Evolutionary conservation across 768 basidiomycete species (phyloP).

Genomic region (Serendipita indica): DNA sequence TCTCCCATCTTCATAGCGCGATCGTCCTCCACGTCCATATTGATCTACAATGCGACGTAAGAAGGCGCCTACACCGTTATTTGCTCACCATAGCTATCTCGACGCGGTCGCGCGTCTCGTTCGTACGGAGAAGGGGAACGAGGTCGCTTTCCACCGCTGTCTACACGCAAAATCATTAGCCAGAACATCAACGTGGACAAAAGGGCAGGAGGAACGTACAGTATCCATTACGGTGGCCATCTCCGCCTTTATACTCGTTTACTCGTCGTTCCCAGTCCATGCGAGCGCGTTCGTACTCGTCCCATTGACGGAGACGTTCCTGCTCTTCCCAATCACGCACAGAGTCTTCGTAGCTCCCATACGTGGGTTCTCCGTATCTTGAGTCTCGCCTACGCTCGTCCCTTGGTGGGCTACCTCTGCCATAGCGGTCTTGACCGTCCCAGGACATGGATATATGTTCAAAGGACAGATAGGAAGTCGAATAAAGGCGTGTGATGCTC

Average conservation of each 20-base stretch:
- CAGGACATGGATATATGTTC: background rate
- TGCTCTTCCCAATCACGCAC: slow-evolving; percentile 8
- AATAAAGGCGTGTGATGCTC: too few species aligned
- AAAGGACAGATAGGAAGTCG: too few species aligned
- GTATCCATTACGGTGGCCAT: background rate
- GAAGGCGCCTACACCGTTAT: background rate
- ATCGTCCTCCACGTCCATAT: background rate
- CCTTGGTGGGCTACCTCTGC: background rate
- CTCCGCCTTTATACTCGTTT: slow-evolving; percentile 6
- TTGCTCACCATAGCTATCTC: slow-evolving; percentile 3
- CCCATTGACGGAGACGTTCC: slow-evolving; percentile 9
- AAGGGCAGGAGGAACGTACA: background rate
- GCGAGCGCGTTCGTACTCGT: slow-evolving; percentile 4
- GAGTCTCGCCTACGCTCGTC: slow-evolving; percentile 6
- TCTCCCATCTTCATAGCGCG: background rate
- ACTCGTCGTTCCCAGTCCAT: background rate
- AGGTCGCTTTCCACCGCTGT: background rate
- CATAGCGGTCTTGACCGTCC: background rate
- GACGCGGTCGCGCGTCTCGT: background rate
- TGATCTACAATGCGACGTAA: background rate
- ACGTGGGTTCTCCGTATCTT: background rate
- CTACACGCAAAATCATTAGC: background rate
- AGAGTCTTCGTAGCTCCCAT: background rate
- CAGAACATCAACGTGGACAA: background rate
- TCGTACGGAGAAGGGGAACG: background rate